A percentile compares a stretch with the other conserved stretches of the same genome.
phyloP scores from a whole-genome alignment of 345 rosid species.

The Nasturtium officinale region DNA sequence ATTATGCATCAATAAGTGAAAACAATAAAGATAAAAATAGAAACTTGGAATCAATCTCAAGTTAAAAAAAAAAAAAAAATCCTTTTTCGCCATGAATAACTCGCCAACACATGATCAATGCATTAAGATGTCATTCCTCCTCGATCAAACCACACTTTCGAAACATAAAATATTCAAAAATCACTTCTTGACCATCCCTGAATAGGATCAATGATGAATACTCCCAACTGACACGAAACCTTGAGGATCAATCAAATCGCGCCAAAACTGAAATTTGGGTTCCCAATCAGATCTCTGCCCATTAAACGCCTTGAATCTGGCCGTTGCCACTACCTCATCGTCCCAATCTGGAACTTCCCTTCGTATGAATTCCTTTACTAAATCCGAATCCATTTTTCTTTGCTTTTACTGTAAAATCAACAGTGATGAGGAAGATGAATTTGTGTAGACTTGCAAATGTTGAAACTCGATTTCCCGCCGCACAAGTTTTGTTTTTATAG shows the following conservation, averaged over 20 bases:
- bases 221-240: conserved; percentile 57
- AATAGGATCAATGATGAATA: conserved; percentile 55
- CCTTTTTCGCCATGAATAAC: conserved; percentile 27
- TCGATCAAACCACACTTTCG: conserved; percentile 65
- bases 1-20: conserved; percentile 70
- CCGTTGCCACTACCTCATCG: conserved; percentile 66
- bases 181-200: conserved; percentile 43
- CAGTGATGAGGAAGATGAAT: background rate
- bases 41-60: conserved; percentile 13
- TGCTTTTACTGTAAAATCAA: background rate
- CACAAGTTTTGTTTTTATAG: conserved; percentile 13
- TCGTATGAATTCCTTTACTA: conserved; percentile 55
- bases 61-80: background rate
- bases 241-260: conserved; percentile 72
- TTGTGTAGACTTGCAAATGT: background rate
- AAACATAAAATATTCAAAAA: background rate
- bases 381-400: conserved; percentile 47
- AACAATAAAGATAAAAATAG: conserved; percentile 29
- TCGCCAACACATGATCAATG: conserved; percentile 79
- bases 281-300: conserved; percentile 97
- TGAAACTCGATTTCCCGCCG: conserved; percentile 37
- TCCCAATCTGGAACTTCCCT: conserved; percentile 84
- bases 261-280: conserved; percentile 70
- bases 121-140: conserved; percentile 86
- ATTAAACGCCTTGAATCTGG: conserved; percentile 87